Percentiles rank a stretch among this genome's conserved stretches.
phyloP scores from a whole-genome alignment of 768 basidiomycete species.

The Leucosporidium creatinivorum region DNA sequence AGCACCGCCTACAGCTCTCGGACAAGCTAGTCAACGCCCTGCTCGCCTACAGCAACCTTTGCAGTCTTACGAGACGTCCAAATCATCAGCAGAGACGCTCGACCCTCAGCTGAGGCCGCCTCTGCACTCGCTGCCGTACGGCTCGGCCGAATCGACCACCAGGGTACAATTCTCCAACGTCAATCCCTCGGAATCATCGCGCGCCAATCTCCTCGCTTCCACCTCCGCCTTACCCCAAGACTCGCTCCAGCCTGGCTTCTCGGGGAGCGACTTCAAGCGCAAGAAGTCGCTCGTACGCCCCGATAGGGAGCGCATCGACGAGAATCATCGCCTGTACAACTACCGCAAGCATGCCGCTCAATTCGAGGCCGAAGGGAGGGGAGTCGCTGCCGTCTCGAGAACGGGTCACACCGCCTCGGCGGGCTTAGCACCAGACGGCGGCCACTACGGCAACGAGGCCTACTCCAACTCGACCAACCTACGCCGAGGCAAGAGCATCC shows the following conservation, averaged over 20 bases:
- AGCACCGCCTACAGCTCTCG: too few relatives aligned
- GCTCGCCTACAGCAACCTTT: too few relatives aligned
- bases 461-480: constrained; percentile 42
- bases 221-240: neutral
- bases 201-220: neutral
- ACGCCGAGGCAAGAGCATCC: constrained; percentile 78
- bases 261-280: constrained; percentile 44
- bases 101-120: neutral
- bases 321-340: constrained; percentile 86
- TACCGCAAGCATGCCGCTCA: constrained; percentile 80
- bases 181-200: neutral
- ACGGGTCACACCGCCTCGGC: constrained; percentile 70
- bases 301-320: constrained; percentile 93
- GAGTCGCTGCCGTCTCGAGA: constrained; percentile 60
- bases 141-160: neutral
- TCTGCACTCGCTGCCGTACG: neutral
- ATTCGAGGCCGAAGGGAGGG: constrained; percentile 61
- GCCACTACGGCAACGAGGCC: neutral
- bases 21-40: too few relatives aligned
- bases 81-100: too few relatives aligned
- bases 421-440: constrained; percentile 9
- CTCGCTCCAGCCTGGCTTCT: neutral
- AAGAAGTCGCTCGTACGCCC: constrained; percentile 90
- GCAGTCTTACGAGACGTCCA: too few relatives aligned
- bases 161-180: neutral